Evolutionary conservation across 495 filamentous ascomycete genomes (phyloP).

Genomic region (Staphylotrichum longicolle): DNA sequence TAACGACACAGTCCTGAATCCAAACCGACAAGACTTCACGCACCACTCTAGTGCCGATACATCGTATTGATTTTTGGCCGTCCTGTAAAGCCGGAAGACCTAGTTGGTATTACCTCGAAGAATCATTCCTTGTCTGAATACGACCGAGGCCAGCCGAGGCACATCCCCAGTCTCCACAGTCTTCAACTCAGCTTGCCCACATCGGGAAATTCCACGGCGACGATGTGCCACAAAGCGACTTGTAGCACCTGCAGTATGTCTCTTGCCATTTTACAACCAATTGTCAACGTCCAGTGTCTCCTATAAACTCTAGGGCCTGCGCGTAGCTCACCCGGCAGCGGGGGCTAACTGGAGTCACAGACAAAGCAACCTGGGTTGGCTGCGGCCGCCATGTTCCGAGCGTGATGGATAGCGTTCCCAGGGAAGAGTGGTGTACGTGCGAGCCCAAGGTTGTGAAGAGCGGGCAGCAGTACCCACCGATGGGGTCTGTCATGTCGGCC

Average conservation of each 20-base stretch:
- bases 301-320: background rate
- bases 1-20: too few species aligned
- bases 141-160: too few species aligned
- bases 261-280: too few species aligned
- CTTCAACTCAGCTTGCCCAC: too few species aligned
- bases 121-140: too few species aligned
- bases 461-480: constrained; percentile 62
- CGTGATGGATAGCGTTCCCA: constrained; percentile 63
- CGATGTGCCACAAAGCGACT: constrained; percentile 22
- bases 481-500: constrained; percentile 28
- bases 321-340: background rate
- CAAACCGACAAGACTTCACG: too few species aligned
- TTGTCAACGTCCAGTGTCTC: too few species aligned
- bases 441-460: constrained; percentile 58
- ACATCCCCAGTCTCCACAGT: too few species aligned
- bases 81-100: too few species aligned
- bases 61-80: too few species aligned
- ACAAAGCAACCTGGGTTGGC: constrained; percentile 66
- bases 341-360: constrained; percentile 43
- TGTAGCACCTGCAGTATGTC: constrained; percentile 21
- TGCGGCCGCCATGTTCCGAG: constrained; percentile 66
- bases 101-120: too few species aligned
- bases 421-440: constrained; percentile 62
- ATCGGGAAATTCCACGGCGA: background rate
- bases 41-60: too few species aligned